Percentiles rank a stretch among this genome's conserved stretches.
phyloP scores from a whole-genome alignment of 306 rosid species.

The Sicyos baderoa region DNA sequence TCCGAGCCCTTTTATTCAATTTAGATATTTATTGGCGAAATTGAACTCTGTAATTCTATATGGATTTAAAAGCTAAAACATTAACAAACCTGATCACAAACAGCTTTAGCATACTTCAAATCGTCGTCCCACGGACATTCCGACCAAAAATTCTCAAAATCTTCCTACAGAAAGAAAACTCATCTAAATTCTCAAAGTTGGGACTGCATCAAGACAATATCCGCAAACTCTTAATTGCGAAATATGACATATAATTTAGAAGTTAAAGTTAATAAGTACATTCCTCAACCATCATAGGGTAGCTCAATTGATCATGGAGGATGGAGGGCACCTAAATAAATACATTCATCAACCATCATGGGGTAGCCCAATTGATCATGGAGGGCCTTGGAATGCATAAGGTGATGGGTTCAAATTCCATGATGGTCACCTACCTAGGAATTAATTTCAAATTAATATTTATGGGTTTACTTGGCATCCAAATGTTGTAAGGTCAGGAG shows the following conservation, averaged over 20 bases:
- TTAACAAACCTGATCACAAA: slow-evolving; percentile 60
- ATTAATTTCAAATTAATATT: no score
- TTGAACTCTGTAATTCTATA: background rate
- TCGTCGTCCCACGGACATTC: slow-evolving; percentile 98
- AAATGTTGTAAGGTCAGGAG: no score
- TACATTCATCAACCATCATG: no score
- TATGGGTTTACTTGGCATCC: no score
- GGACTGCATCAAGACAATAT: no score
- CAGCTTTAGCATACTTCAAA: slow-evolving; percentile 70
- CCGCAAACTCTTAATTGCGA: background rate
- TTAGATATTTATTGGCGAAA: background rate
- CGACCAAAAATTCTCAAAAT: slow-evolving; percentile 88
- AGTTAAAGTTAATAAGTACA: background rate
- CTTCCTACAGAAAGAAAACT: slow-evolving; percentile 54
- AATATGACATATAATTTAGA: background rate
- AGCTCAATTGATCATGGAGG: no score
- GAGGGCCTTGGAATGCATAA: no score
- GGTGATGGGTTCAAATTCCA: no score
- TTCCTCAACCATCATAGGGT: no score
- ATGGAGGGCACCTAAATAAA: no score
- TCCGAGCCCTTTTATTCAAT: background rate
- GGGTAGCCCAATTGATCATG: no score
- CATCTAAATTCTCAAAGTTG: background rate
- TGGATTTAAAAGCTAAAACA: background rate
- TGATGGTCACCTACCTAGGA: no score